A percentile compares a stretch with the other conserved stretches of the same genome.
Evolutionary conservation across 352 stramenopile species (phyloP).

Genomic region (Pythium folliculosum): DNA sequence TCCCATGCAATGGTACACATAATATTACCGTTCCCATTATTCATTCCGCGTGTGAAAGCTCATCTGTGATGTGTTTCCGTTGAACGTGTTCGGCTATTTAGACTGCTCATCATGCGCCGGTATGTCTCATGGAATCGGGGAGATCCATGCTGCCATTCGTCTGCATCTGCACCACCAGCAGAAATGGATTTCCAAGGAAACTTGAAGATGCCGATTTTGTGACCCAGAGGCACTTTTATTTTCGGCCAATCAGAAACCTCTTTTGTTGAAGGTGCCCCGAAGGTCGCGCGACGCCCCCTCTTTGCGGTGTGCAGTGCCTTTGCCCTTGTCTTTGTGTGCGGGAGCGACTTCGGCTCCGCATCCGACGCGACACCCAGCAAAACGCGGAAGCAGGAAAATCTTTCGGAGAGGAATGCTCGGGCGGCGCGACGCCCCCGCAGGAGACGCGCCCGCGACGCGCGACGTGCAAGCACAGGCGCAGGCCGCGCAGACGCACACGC

Average conservation of each 20-base stretch:
- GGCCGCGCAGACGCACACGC: background rate
- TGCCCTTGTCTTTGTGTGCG: constrained; percentile 30
- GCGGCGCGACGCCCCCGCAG: constrained; percentile 16
- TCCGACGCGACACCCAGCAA: constrained; percentile 4
- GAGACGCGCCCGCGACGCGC: constrained; percentile 2
- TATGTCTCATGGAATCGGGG: background rate
- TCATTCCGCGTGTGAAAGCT: background rate
- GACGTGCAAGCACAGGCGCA: constrained; percentile 6
- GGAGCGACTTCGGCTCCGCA: constrained; percentile 6
- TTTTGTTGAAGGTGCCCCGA: constrained; percentile 9
- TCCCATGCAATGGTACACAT: background rate
- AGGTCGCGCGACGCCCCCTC: constrained; percentile 22
- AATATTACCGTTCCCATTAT: background rate
- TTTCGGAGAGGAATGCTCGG: constrained; percentile 16
- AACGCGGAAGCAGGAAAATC: background rate
- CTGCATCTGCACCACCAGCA: constrained; percentile 1
- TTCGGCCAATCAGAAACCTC: constrained; percentile 22
- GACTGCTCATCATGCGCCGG: background rate
- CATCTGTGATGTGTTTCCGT: background rate
- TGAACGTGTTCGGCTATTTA: background rate
- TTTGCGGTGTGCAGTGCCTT: background rate
- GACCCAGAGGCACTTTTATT: constrained; percentile 1
- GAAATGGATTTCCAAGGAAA: constrained; percentile 2
- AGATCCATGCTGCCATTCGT: background rate
- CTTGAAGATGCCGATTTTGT: constrained; percentile 27